Base-by-base conservation (phyloP, 1,139 yeast species). In the Kodamaea alishanica region DNA sequence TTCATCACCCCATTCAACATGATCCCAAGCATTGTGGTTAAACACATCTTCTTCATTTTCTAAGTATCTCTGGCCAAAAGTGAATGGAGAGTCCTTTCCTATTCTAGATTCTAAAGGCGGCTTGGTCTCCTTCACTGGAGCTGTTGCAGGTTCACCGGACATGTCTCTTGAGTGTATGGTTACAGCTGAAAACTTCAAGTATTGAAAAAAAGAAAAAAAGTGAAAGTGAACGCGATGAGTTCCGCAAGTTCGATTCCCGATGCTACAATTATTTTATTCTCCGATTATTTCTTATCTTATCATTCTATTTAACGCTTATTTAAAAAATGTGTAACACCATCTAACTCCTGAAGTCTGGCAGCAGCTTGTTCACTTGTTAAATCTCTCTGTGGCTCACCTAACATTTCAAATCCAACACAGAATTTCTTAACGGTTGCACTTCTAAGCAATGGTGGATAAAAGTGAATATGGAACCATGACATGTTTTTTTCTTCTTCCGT, bases 21-120 rank as follows among this genome's bases (percentile, higher is more conserved):
- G 96, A 59, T 92, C 99, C 83, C 99, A 92, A 0, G 99, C 98
- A 60, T 92, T 92, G 58, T 86, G 95, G 47, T 77, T 77, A 80
- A 95, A 92, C 1, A 94, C 96, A 32, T 88, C 90, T 4, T 83
- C 81, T 27, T 81, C 84, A 35, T 81, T 77, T 5, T 75, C 75
- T 43, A 92, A 69, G 48, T 66, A 78, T 40, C 99, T 70, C 57
- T 88, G 95, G 5, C 99, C 98, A 61, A 92, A 92, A 11, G 83
- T 82, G 61, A 87, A 92, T 2, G 98, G 97, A 27, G 79, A 72
- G 50, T 92, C 97, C 45, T 92, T 85, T 2, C 96, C 94, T 20
- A 84, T 70, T 43, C 92, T 65, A 6, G 78, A 58, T 33, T 74
- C 79, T 37, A 75, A 60, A 7, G 76, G 50, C n/a, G 61, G 61